Evolutionary conservation across 805 yeast species (phyloP), one percentile per base, ranked within the genome.

Genomic region (Candida yuanshanica): DNA sequence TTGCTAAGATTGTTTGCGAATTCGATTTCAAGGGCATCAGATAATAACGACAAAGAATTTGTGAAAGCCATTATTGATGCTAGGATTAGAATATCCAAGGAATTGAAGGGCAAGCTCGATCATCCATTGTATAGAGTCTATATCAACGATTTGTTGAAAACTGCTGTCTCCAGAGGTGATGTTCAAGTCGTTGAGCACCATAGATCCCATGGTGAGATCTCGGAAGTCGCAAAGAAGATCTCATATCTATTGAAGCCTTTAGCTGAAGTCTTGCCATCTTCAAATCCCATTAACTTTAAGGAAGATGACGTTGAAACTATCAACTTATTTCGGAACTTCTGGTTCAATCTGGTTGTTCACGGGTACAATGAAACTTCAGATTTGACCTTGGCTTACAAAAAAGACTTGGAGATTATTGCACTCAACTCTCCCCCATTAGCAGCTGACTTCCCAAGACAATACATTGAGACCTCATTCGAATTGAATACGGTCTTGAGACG

Each of bases 301-400:
- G 48, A 59, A n/a, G 63, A 64, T 14, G 51, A 58, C 8, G 77
- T 81, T 47, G 75, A 76, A 31, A 66, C 65, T 2, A 65, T 78
- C 36, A 70, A 74, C 35, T 66, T 81, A 44, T 87, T 91, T 68
- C 75, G 95, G 55, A 84, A 93, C 60, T 79, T 88, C 34, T 93
- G 99, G 99, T 88, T 87, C 60, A 93, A 91, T 55, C 69, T 93
- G 72, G 91, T 82, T 4, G 84, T 90, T 21, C 96, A 93, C 61
- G 99, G 99, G 0, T 88, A 81, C 58, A 74, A 79, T n/a, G 68
- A 69, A 41, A 69, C 69, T 27, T 79, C 93, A 0, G 66, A 68
- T 12, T 66, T 80, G 54, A 72, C 77, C 13, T 62, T 64, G 41
- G 63, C 64, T n/a, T 72, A 75, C 53, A 59, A 62, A 33, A 50